phyloP scores from a whole-genome alignment of 2,329 filamentous ascomycete genomes.

The Xylaria sp. region DNA sequence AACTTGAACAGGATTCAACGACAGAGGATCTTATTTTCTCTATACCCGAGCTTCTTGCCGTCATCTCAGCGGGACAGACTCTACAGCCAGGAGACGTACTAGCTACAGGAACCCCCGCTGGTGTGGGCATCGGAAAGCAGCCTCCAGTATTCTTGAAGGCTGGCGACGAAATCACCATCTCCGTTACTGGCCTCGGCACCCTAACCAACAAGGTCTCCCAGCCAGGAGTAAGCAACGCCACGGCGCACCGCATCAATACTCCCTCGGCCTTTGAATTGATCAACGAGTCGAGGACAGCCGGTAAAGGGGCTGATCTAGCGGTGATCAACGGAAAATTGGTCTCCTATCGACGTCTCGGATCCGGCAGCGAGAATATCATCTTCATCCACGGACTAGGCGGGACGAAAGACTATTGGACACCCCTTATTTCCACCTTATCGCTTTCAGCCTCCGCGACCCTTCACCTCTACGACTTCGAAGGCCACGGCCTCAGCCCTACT shows the following conservation, averaged over 20 bases:
- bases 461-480: slow-evolving; percentile 35
- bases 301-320: slow-evolving; percentile 10
- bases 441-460: slow-evolving; percentile 8
- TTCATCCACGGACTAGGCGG: slow-evolving; percentile 33
- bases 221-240: slow-evolving; percentile 1
- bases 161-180: slow-evolving; percentile 33
- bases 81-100: slow-evolving; percentile 33
- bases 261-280: slow-evolving; percentile 29
- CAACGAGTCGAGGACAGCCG: slow-evolving; percentile 10
- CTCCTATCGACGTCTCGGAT: slow-evolving; percentile 20
- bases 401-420: slow-evolving; percentile 33
- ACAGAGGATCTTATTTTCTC: slow-evolving; percentile 33
- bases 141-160: slow-evolving; percentile 33
- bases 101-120: slow-evolving; percentile 35
- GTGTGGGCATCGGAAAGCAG: slow-evolving; percentile 34
- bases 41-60: slow-evolving; percentile 29
- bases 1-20: slow-evolving; percentile 33
- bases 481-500: slow-evolving; percentile 32
- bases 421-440: slow-evolving; percentile 19
- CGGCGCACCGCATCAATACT: background rate
- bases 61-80: slow-evolving; percentile 30
- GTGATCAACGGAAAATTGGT: slow-evolving; percentile 24
- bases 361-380: slow-evolving; percentile 21
- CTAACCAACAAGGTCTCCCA: slow-evolving; percentile 29
- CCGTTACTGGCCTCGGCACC: slow-evolving; percentile 32